A percentile compares a stretch with the other conserved stretches of the same genome.
phyloP scores from a whole-genome alignment of 2,329 filamentous ascomycete genomes.

The Cordyceps farinosa region DNA sequence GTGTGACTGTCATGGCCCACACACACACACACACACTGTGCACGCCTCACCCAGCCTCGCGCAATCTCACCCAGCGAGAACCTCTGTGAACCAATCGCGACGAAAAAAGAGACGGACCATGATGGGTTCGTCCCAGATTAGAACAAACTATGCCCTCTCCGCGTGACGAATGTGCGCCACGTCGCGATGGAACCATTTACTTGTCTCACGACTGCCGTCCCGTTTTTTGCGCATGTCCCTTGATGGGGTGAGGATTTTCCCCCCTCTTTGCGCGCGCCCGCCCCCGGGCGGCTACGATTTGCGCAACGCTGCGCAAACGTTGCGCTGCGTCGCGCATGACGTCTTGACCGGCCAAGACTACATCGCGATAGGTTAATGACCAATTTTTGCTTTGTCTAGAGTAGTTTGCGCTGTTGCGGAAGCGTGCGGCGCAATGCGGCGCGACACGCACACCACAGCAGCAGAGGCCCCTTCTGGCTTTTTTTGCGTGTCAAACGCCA shows the following conservation, averaged over 20 bases:
- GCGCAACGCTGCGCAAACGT: conserved; percentile 9
- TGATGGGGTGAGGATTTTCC: background rate
- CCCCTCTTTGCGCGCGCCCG: background rate
- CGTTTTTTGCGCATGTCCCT: conserved; percentile 5
- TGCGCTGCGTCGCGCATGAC: background rate
- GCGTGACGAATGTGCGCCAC: background rate
- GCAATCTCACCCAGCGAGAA: conserved; percentile 6
- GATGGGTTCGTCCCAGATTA: background rate
- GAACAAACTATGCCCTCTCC: background rate
- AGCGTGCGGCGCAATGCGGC: background rate
- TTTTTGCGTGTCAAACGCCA: background rate
- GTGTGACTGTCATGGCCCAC: background rate
- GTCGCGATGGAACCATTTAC: background rate
- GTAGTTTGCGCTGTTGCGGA: background rate
- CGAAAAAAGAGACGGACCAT: background rate
- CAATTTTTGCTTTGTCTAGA: background rate
- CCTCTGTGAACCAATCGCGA: conserved; percentile 5
- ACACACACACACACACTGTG: background rate
- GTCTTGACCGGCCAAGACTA: background rate
- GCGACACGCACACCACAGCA: background rate
- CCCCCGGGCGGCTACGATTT: conserved; percentile 3
- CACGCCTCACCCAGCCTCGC: background rate
- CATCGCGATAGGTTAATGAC: background rate
- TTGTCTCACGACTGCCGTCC: background rate
- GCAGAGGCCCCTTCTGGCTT: no score